Conservation (phyloP, 108 stramenopile species). For the Cyclotella kingstonii region DNA sequence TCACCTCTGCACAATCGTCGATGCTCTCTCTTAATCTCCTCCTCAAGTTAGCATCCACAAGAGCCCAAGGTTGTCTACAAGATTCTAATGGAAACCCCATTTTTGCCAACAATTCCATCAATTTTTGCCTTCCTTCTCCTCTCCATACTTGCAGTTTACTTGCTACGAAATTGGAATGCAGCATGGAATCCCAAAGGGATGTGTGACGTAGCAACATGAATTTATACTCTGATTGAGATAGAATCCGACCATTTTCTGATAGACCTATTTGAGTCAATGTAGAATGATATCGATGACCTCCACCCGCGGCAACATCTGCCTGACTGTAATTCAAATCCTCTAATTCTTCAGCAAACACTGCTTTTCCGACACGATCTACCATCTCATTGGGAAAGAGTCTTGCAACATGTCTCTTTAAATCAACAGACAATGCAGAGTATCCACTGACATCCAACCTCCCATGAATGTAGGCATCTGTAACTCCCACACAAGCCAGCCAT, state of each 20-base stretch:
- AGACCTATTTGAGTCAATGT: conserved; percentile 68
- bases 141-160: conserved; percentile 71
- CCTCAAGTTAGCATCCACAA: conserved; percentile 70
- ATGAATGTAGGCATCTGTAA: conserved; percentile 78
- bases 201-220: conserved; percentile 83
- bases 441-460: conserved; percentile 67
- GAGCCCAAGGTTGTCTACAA: conserved; percentile 79
- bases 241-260: conserved; percentile 73
- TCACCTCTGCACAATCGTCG: conserved; percentile 63
- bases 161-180: conserved; percentile 69
- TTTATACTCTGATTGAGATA: conserved; percentile 66
- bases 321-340: conserved; percentile 1
- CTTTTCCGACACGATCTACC: conserved; percentile 55
- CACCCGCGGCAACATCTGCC: conserved; percentile 6
- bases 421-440: conserved; percentile 53
- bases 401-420: conserved; percentile 52
- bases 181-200: conserved; percentile 75
- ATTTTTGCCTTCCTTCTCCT: conserved; percentile 50
- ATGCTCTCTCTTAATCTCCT: conserved; percentile 62
- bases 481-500: conserved; percentile 85
- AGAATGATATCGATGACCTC: too few species aligned
- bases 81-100: conserved; percentile 84
- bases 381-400: conserved; percentile 66
- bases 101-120: conserved; percentile 84
- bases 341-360: conserved; percentile 76